A percentile compares a stretch with the other conserved stretches of the same genome.
Evolutionary conservation across 2,329 filamentous ascomycete species (phyloP).

Genomic region (Ophiocordyceps camponoti-leonardi): DNA sequence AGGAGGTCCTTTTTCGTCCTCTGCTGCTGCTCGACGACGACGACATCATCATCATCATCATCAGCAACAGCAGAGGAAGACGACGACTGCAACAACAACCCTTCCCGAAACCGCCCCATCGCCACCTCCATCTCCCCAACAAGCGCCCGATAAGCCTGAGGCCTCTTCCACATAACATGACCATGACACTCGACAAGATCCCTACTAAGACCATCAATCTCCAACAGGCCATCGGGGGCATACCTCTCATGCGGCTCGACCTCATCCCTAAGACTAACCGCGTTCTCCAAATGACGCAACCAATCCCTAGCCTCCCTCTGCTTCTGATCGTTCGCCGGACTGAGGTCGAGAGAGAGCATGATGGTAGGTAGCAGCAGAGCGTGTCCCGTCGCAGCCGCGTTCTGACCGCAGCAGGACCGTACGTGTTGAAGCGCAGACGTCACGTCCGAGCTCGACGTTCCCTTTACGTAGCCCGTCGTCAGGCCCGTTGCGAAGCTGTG

Average conservation of each 20-base stretch:
- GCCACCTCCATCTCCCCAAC: conserved; percentile 28
- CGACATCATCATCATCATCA: not conserved
- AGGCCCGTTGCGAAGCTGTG: conserved; percentile 35
- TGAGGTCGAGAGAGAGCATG: conserved; percentile 40
- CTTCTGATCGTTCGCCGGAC: conserved; percentile 37
- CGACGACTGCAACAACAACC: no score
- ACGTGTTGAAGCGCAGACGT: conserved; percentile 31
- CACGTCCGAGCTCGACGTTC: conserved; percentile 39
- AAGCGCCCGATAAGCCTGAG: conserved; percentile 41
- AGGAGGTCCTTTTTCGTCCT: conserved; percentile 14
- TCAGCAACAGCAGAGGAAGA: no score
- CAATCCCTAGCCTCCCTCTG: conserved; percentile 46
- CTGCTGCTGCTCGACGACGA: conserved; percentile 3
- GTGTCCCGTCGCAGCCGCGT: conserved; percentile 23
- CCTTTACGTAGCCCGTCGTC: conserved; percentile 45
- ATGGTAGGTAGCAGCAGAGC: conserved; percentile 42
- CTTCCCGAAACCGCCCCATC: conserved; percentile 24
- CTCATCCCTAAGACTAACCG: conserved; percentile 42
- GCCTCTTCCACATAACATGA: conserved; percentile 45
- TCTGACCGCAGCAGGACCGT: conserved; percentile 27
- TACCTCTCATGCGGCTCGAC: conserved; percentile 38
- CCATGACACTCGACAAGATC: conserved; percentile 47
- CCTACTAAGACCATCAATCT: conserved; percentile 41
- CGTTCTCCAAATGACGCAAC: conserved; percentile 42
- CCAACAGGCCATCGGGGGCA: conserved; percentile 32